Conservation (phyloP, 306 rosid genomes). For the Datisca glomerata region DNA sequence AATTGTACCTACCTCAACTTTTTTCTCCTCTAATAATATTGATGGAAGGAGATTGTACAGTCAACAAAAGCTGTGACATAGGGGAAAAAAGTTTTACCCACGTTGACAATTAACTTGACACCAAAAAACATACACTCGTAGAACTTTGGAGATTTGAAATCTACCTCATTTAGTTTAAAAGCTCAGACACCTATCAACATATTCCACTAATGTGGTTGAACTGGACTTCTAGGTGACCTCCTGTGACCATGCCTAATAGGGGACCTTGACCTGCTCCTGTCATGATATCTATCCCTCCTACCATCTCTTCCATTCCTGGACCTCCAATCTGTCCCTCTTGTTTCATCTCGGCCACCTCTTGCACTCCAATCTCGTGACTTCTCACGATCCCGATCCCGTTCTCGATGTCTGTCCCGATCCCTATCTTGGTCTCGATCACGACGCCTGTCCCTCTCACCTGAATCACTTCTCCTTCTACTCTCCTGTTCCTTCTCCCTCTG, state of each 20-base stretch:
- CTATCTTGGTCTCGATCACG: constrained; percentile 58
- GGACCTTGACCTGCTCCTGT: constrained; percentile 84
- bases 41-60: constrained; percentile 80
- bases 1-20: constrained; percentile 88
- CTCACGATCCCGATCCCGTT: constrained; percentile 57
- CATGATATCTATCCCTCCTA: constrained; percentile 62
- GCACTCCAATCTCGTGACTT: constrained; percentile 62
- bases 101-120: constrained; percentile 46
- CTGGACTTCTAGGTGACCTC: constrained; percentile 73
- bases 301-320: constrained; percentile 77
- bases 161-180: constrained; percentile 88
- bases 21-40: constrained; percentile 61
- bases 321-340: constrained; percentile 64
- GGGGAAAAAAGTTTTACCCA: constrained; percentile 61
- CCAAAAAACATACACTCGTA: constrained; percentile 54
- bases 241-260: constrained; percentile 59
- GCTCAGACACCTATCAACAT: constrained; percentile 67
- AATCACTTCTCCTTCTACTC: constrained; percentile 53
- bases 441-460: constrained; percentile 64
- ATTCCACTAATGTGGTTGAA: constrained; percentile 51
- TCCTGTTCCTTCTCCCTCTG: constrained; percentile 70
- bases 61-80: constrained; percentile 88
- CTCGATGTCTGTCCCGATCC: constrained; percentile 67
- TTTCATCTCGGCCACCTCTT: constrained; percentile 63
- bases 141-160: constrained; percentile 53